phyloP scores from a whole-genome alignment of 2,329 filamentous ascomycete species.

The Neoarthrinium moseri region DNA sequence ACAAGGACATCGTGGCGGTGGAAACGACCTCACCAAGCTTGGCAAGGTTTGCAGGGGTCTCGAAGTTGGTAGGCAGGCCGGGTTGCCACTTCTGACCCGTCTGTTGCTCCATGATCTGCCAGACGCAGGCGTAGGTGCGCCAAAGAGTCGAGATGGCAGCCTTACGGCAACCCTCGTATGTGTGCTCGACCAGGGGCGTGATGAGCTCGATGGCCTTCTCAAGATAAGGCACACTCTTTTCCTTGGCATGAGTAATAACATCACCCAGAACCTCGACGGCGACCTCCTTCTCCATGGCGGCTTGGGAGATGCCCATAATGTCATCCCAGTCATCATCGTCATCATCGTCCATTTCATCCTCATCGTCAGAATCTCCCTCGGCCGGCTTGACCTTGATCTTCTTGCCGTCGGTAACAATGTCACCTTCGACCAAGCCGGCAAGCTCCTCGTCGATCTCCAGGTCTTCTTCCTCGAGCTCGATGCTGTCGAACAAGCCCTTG shows the following conservation, averaged over 20 bases:
- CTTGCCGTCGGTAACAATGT: slow-evolving; percentile 72
- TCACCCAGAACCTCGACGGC: slow-evolving; percentile 94
- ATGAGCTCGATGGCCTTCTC: slow-evolving; percentile 84
- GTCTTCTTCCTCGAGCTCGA: slow-evolving; percentile 88
- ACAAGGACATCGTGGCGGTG: slow-evolving; percentile 78
- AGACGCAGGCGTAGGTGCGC: slow-evolving; percentile 90
- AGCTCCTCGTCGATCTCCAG: slow-evolving; percentile 71
- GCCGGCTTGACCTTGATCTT: slow-evolving; percentile 74
- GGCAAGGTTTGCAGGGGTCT: slow-evolving; percentile 75
- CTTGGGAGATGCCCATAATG: slow-evolving; percentile 78
- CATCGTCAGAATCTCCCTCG: slow-evolving; percentile 49
- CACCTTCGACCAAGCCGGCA: slow-evolving; percentile 26
- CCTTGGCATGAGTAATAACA: slow-evolving; percentile 73
- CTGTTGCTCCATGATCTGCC: slow-evolving; percentile 79
- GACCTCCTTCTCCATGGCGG: slow-evolving; percentile 96
- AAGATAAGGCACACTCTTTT: slow-evolving; percentile 60
- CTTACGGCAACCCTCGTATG: slow-evolving; percentile 91
- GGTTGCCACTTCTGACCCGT: slow-evolving; percentile 82
- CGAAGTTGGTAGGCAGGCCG: slow-evolving; percentile 78
- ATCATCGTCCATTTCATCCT: slow-evolving; percentile 72
- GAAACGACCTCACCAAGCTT: slow-evolving; percentile 86
- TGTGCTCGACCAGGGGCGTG: slow-evolving; percentile 79
- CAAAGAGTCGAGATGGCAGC: slow-evolving; percentile 88
- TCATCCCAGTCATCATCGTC: slow-evolving; percentile 86
- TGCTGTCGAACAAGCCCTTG: slow-evolving; percentile 76